phyloP scores from a whole-genome alignment of 2,329 filamentous ascomycete species.

The Microdochium bolleyi region DNA sequence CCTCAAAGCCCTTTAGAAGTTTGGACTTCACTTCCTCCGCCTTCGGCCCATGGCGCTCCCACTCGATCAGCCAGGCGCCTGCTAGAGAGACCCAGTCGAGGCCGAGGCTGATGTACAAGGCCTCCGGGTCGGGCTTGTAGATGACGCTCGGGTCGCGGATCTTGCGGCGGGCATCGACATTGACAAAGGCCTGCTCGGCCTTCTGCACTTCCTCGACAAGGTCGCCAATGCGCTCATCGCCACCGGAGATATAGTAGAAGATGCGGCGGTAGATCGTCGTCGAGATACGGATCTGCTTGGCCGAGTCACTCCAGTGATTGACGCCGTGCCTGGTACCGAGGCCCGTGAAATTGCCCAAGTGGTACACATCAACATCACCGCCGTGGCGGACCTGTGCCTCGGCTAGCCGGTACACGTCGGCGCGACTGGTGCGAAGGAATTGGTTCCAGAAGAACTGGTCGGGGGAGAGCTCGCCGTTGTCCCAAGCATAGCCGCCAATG shows the following conservation, averaged over 20 bases:
- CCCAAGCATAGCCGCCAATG: conserved; percentile 56
- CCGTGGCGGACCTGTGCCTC: conserved; percentile 52
- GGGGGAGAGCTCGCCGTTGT: conserved; percentile 55
- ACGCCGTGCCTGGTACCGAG: conserved; percentile 56
- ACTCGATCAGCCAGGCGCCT: conserved; percentile 50
- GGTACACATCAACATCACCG: conserved; percentile 55
- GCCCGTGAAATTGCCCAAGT: conserved; percentile 48
- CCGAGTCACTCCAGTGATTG: conserved; percentile 52
- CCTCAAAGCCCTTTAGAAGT: conserved; percentile 36
- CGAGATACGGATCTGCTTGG: conserved; percentile 55
- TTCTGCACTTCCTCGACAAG: conserved; percentile 43
- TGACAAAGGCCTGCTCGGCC: conserved; percentile 41
- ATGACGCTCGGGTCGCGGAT: conserved; percentile 39
- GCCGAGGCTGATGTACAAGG: conserved; percentile 42
- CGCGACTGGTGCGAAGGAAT: conserved; percentile 50
- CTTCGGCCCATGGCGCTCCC: conserved; percentile 45
- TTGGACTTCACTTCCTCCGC: conserved; percentile 44
- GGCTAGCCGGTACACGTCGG: conserved; percentile 49
- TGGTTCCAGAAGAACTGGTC: conserved; percentile 57
- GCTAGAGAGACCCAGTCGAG: conserved; percentile 53
- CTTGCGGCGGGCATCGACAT: conserved; percentile 50
- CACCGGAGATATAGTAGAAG: conserved; percentile 49
- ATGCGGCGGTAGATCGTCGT: conserved; percentile 48
- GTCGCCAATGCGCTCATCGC: conserved; percentile 50
- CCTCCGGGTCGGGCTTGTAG: conserved; percentile 33